A percentile compares a stretch with the other conserved stretches of the same genome.
phyloP scores from a whole-genome alignment of 2,329 filamentous ascomycete genomes.

The Sclerotinia subarctica region DNA sequence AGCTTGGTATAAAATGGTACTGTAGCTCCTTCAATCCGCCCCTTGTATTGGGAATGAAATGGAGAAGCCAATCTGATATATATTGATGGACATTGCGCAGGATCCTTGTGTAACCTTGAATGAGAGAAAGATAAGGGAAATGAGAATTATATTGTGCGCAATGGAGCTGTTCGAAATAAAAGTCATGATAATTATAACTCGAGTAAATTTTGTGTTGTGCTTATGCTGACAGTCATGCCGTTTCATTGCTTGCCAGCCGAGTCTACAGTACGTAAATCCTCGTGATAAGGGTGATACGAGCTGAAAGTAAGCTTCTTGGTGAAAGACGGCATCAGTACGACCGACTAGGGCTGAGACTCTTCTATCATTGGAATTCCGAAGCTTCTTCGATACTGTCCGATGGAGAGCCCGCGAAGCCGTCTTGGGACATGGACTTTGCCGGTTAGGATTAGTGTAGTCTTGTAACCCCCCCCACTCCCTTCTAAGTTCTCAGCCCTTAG shows the following conservation, averaged over 20 bases:
- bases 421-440: neutral
- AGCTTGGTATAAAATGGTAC: neutral
- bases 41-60: slow-evolving; percentile 2
- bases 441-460: slow-evolving; percentile 19
- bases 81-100: slow-evolving; percentile 12
- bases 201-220: neutral
- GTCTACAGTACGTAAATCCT: slow-evolving; percentile 1
- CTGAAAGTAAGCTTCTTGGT: slow-evolving; percentile 16
- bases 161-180: neutral
- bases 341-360: slow-evolving; percentile 21
- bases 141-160: neutral
- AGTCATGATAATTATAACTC: neutral
- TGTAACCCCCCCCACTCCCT: slow-evolving; percentile 25
- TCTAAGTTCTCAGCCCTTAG: slow-evolving; percentile 16
- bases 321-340: slow-evolving; percentile 16
- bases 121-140: neutral
- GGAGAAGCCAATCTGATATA: slow-evolving; percentile 8
- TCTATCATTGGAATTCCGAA: slow-evolving; percentile 2
- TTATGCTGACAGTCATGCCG: slow-evolving; percentile 11
- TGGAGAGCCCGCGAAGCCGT: slow-evolving; percentile 6
- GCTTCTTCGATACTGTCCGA: slow-evolving; percentile 7
- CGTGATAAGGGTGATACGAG: slow-evolving; percentile 21
- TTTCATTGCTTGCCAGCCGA: slow-evolving; percentile 10
- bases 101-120: neutral
- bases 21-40: slow-evolving; percentile 3